Evolutionary conservation across 257 asterid genomes (phyloP), one percentile per base, ranked within the genome.

Genomic region (Penstemon davidsonii): DNA sequence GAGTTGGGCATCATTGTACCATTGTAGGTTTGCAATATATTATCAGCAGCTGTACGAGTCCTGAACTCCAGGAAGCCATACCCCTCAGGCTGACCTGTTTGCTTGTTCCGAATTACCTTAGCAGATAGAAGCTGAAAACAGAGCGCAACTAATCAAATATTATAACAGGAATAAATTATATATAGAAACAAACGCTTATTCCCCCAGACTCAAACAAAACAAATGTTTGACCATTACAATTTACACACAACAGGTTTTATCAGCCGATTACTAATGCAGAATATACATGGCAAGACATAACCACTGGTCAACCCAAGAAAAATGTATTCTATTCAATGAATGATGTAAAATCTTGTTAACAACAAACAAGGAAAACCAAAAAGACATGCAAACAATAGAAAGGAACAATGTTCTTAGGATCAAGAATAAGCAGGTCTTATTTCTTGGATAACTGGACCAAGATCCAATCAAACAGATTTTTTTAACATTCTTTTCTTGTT

Each of bases 1-100:
- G 84, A 58, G 72, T 80, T 88, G 60, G 92, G 94, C 93, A 90
- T 88, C 67, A 70, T 50, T 7, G 90, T 54, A 3, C 94, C 92
- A 58, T 90, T 88, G 50, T 84, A 90, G 4, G 87, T 70, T 65
- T 86, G 96, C 69, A 90, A 70, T 49, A 83, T 78, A 59, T 38
- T 79, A 46, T 88, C 96, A 66, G 97, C 96, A 13, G 88, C 60
- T n/a, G 87, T 84, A 69, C 53, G 97, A 59, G 81, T 70, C 76
- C 92, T 76, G 70, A 90, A 86, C 74, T 90, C 97, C 13, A 90
- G 80, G 61, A 90, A 90, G n/a, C 97, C 97, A 79, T 88, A 90
- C 40, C 95, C 94, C 80, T 88, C 97, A 5, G 96, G 80, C 63
- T 88, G 94, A 43, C 82, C 79, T 13, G 90, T 82, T 73, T 76